Evolutionary conservation across 768 basidiomycete species (phyloP), one percentile per base, ranked within the genome.

Genomic region (Dendrothele bispora): DNA sequence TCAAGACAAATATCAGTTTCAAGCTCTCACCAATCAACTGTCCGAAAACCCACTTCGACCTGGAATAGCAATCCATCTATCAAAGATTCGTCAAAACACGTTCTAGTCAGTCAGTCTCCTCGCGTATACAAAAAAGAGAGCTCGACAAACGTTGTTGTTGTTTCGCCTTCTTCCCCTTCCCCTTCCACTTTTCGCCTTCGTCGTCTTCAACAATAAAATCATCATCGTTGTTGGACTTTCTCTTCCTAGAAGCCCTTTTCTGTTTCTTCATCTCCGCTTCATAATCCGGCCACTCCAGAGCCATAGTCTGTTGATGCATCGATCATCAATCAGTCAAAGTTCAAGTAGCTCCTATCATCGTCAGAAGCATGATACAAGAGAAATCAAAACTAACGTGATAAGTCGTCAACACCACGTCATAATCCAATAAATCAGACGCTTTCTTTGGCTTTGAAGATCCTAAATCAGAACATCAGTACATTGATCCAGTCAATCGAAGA

Each of bases 391-490:
- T 7, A 55, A 78, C 78, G 6, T 63, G 61, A 50, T 67, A 79
- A 1, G 78, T 79, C 1, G 86, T 86, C 28, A 88, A 53, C 7
- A 88, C 78, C 4, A 86, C 69, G 54, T 88, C 84, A 57, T 80
- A 78, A 36, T 75, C 64, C 48, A 75, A 55, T 2, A 91, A 54
- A n/a, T 80, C 73, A 7, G 72, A 65, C 43, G 65, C 67, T 28
- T 59, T 73, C 54, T 67, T 78, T 15, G 71, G 69, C 51, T 77
- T 80, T 12, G 70, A 70, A 1, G 70, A 48, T 1, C 79, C 77
- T 81, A 34, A 22, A 53, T 24, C 5, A 45, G 40, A 17, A 56
- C 24, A 25, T 38, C n/a, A 48, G 50, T 40, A 34, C 21, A 43
- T 17, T 20, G 28, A 15, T 10, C 3, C 17, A 43, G 20, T 7